Conservation (phyloP, 768 basidiomycete species). For the Naganishia antarctica region DNA sequence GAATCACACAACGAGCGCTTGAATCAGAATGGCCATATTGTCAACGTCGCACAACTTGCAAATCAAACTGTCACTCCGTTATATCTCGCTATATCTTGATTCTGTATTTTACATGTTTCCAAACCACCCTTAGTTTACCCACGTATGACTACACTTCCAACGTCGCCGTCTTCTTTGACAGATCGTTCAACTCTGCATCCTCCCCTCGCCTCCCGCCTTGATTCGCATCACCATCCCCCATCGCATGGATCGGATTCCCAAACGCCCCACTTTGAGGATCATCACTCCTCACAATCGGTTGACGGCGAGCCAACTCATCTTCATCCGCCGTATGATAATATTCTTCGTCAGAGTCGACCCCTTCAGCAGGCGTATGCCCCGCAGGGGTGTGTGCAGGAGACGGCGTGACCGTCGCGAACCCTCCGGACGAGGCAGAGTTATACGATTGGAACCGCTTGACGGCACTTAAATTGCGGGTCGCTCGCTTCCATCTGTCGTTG, state of each 20-base stretch:
- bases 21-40: too few relatives aligned
- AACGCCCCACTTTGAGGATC: conserved; percentile 18
- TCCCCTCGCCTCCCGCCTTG: not conserved
- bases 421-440: conserved; percentile 26
- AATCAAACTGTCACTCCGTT: too few relatives aligned
- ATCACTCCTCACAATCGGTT: not conserved
- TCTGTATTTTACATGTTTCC: too few relatives aligned
- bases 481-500: conserved; percentile 7
- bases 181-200: not conserved
- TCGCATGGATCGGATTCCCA: not conserved
- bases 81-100: too few relatives aligned
- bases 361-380: not conserved
- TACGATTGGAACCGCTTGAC: conserved; percentile 36
- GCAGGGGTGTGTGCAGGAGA: not conserved
- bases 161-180: not conserved
- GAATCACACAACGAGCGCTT: too few relatives aligned
- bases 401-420: conserved; percentile 19
- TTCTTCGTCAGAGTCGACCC: conserved; percentile 34
- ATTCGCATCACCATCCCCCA: not conserved
- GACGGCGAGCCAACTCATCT: not conserved
- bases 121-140: too few relatives aligned
- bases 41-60: too few relatives aligned
- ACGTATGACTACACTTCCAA: too few relatives aligned
- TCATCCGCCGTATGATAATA: conserved; percentile 34
- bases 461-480: conserved; percentile 36